Conservation (phyloP, 2,329 filamentous ascomycete genomes). For the Herpomyces periplanetae region DNA sequence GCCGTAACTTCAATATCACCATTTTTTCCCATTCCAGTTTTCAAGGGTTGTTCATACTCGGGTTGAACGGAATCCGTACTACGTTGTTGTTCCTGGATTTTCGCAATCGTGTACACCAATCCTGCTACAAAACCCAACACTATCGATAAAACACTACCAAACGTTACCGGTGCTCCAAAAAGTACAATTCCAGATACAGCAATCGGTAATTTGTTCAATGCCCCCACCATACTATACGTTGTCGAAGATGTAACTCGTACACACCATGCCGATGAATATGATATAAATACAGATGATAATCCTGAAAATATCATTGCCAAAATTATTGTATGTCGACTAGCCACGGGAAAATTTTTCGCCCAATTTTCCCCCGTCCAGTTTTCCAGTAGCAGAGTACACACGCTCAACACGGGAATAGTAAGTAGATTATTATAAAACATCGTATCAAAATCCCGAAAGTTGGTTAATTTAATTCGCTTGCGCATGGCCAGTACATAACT, state of each 20-base stretch:
- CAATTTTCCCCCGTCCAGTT: constrained; percentile 73
- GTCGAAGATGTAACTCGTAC: constrained; percentile 88
- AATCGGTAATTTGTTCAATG: constrained; percentile 87
- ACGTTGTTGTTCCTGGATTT: too few relatives aligned
- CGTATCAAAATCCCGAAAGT: constrained; percentile 97
- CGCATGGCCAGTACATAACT: constrained; percentile 70
- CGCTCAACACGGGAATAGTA: constrained; percentile 58
- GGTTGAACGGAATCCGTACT: too few relatives aligned
- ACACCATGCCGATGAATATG: constrained; percentile 97
- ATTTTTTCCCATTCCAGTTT: too few relatives aligned
- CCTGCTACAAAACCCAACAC: constrained; percentile 63
- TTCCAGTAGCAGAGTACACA: constrained; percentile 43
- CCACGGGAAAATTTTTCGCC: constrained; percentile 47
- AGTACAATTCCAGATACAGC: constrained; percentile 70
- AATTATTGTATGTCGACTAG: constrained; percentile 35
- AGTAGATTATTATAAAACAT: constrained; percentile 99
- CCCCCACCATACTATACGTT: constrained; percentile 93
- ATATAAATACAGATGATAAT: constrained; percentile 76
- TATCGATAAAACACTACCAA: constrained; percentile 70
- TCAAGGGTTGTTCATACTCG: too few relatives aligned
- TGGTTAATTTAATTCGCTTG: constrained; percentile 95
- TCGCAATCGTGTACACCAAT: constrained; percentile 54
- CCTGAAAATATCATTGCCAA: constrained; percentile 78
- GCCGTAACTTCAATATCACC: too few relatives aligned
- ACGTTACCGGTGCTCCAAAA: constrained; percentile 69